Percentiles rank a stretch among this genome's conserved stretches.
phyloP scores from a whole-genome alignment of 371 early-diverging fungal species.

The Apophysomyces trapeziformis region DNA sequence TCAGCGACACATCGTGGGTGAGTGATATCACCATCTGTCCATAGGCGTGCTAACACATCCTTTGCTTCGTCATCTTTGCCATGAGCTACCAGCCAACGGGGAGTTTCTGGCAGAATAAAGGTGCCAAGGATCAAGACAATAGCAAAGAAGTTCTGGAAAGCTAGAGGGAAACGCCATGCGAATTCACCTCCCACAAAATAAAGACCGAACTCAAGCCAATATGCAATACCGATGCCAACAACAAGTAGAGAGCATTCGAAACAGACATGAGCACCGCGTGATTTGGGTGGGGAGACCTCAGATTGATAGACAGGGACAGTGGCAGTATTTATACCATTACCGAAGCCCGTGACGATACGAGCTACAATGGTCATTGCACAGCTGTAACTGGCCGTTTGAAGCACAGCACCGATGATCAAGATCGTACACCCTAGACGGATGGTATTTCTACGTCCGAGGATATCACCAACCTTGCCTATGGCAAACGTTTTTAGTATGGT shows the following conservation, averaged over 20 bases:
- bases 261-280: constrained; percentile 42
- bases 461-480: constrained; percentile 23
- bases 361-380: constrained; percentile 49
- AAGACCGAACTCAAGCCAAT: constrained; percentile 55
- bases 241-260: constrained; percentile 40
- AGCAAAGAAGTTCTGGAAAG: constrained; percentile 54
- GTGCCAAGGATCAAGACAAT: constrained; percentile 46
- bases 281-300: constrained; percentile 54
- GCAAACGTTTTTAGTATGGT: neutral
- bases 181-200: constrained; percentile 39
- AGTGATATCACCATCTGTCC: constrained; percentile 34
- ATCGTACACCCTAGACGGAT: constrained; percentile 39
- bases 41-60: constrained; percentile 43
- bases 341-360: constrained; percentile 59
- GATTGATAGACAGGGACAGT: constrained; percentile 56
- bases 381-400: constrained; percentile 43
- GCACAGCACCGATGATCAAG: constrained; percentile 35
- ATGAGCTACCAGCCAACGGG: constrained; percentile 60
- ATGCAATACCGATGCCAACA: constrained; percentile 44
- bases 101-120: constrained; percentile 58
- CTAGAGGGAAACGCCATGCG: constrained; percentile 58
- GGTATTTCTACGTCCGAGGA: constrained; percentile 36
- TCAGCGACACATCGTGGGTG: constrained; percentile 41
- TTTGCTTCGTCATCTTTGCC: constrained; percentile 42
- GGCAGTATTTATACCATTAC: constrained; percentile 57